phyloP scores from a whole-genome alignment of 371 early-diverging fungal genomes.

The Phascolomyces articulosus region DNA sequence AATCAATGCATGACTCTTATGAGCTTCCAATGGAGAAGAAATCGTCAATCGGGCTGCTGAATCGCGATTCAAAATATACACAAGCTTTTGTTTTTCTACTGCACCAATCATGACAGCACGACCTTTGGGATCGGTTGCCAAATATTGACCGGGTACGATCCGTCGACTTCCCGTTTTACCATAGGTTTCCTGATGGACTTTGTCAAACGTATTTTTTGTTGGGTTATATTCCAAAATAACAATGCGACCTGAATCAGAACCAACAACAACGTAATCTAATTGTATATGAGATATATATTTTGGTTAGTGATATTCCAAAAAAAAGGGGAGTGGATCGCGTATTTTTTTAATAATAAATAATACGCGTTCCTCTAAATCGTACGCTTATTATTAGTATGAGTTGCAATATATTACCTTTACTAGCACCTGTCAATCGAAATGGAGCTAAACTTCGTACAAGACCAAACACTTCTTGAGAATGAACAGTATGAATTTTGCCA shows the following conservation, averaged over 20 bases:
- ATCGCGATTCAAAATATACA: conserved; percentile 95
- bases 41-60: conserved; percentile 84
- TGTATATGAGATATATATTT: too few species aligned
- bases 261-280: conserved; percentile 91
- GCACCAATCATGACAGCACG: conserved; percentile 96
- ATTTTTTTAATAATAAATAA: neutral
- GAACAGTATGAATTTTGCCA: conserved; percentile 78
- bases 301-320: too few species aligned
- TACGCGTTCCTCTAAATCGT: too few species aligned
- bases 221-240: conserved; percentile 91
- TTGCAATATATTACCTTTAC: conserved; percentile 56
- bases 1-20: conserved; percentile 79
- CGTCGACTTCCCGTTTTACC: conserved; percentile 95
- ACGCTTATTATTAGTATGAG: too few species aligned
- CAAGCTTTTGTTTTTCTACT: conserved; percentile 93
- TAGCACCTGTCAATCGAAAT: conserved; percentile 78
- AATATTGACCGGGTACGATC: conserved; percentile 93
- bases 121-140: conserved; percentile 96
- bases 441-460: conserved; percentile 79
- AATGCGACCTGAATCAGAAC: conserved; percentile 91
- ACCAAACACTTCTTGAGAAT: conserved; percentile 88
- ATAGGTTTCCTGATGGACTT: conserved; percentile 92
- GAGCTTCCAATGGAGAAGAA: conserved; percentile 95
- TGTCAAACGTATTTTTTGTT: conserved; percentile 71
- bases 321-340: too few species aligned